Conservation (phyloP, 176 grass and related monocot genomes). For the Calamus simplicifolius region DNA sequence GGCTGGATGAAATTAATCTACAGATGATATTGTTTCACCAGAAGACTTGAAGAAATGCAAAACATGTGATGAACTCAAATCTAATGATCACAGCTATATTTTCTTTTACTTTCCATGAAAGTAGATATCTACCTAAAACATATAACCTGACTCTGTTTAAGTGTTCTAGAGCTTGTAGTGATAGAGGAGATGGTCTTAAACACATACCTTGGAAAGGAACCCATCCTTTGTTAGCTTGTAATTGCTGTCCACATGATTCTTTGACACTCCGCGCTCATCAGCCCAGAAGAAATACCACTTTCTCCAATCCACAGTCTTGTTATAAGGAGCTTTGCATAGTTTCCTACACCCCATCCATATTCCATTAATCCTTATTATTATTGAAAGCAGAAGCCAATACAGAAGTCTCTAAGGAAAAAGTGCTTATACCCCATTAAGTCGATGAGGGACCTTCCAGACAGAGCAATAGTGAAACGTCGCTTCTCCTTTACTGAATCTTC, state of each 20-base stretch:
- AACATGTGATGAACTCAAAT: too few relatives aligned
- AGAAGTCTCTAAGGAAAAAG: neutral
- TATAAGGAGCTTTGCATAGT: slow-evolving; percentile 92
- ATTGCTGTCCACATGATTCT: slow-evolving; percentile 91
- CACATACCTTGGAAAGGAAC: slow-evolving; percentile 78
- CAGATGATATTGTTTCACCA: too few relatives aligned
- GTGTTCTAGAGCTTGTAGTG: too few relatives aligned
- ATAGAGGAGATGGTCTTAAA: neutral
- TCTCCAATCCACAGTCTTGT: slow-evolving; percentile 91
- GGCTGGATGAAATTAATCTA: too few relatives aligned
- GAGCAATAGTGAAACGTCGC: neutral
- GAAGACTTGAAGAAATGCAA: too few relatives aligned
- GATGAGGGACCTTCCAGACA: slow-evolving; percentile 6
- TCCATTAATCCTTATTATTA: too few relatives aligned
- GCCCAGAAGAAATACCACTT: slow-evolving; percentile 96
- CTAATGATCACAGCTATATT: too few relatives aligned
- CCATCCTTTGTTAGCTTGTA: slow-evolving; percentile 80
- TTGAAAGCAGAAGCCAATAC: neutral
- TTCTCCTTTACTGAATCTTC: slow-evolving; percentile 4
- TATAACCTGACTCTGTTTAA: too few relatives aligned
- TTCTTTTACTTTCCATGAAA: too few relatives aligned
- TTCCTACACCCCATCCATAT: slow-evolving; percentile 31
- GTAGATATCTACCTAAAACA: too few relatives aligned
- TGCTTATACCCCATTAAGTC: neutral
- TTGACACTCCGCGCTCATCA: slow-evolving; percentile 86